Evolutionary conservation across 768 basidiomycete species (phyloP), one percentile per base, ranked within the genome.

Genomic region (Phlebiopsis gigantea): DNA sequence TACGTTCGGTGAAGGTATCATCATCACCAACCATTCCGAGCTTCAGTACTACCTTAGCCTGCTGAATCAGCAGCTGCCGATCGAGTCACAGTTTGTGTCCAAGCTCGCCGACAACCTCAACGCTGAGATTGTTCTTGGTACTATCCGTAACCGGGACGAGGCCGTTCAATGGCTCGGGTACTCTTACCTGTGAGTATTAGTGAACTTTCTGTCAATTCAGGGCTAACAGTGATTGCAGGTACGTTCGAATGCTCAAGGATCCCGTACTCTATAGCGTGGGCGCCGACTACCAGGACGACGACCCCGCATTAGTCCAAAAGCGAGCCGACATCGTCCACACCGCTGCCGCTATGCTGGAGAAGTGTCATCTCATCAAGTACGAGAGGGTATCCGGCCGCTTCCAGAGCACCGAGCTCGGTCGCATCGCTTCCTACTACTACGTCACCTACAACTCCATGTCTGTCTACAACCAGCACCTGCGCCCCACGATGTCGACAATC

Each of bases 101-200:
- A 93, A 89, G 69, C 76, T 99, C 61, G 90, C 93, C 25, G 97
- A 99, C 67, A 96, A 97, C 66, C 71, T 98, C 64, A 98, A 98
- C 69, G 97, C 96, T 14, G 97, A 98, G 75, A 89, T 98, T 43
- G 96, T 98, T 0, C 77, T 97, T 17, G 97, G 97, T 5, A 95
- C 90, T 0, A 86, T 98, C 54, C 78, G 97, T 62, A 98, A 97
- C 72, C 79, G 95, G 21, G 94, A 98, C 65, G 96, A 98, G 66
- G 97, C 93, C 5, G 95, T 98, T 1, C 92, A 97, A 66, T 98
- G 95, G 96, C 73, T 97, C 10, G 94, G 94, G 0, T 97, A 95
- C 65, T 95, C 93, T 0, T 98, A 95, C 70, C 68, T 94, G 88
- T 93, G 66, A 64, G 88, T 78, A n/a, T 25, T 49, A 50, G 30